Conservation (phyloP, 148 eudicot species). For the Silene latifolia region DNA sequence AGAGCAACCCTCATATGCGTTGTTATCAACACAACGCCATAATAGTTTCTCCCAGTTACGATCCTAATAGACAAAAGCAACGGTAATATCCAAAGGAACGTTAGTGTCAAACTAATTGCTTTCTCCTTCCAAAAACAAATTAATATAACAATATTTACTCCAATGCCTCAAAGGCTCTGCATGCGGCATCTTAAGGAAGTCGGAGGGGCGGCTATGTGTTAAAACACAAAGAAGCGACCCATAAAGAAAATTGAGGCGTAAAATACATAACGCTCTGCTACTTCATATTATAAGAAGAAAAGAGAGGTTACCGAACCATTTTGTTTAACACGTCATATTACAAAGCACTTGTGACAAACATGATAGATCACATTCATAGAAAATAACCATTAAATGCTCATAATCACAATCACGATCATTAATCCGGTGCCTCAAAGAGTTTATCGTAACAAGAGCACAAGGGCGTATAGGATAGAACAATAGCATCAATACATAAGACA, state of each 20-base stretch:
- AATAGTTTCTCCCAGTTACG: conserved; percentile 64
- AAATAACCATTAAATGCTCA: background rate
- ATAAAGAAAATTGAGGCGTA: background rate
- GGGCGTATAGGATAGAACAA: background rate
- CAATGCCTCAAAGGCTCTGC: background rate
- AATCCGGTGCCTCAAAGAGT: background rate
- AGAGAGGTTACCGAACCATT: background rate
- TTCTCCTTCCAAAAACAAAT: background rate
- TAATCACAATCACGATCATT: background rate
- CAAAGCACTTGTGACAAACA: background rate
- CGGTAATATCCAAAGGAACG: background rate
- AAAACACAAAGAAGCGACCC: background rate
- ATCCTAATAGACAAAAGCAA: conserved; percentile 53
- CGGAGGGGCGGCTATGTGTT: background rate
- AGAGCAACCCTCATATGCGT: conserved; percentile 74
- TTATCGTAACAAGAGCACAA: background rate
- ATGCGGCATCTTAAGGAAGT: background rate
- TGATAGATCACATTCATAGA: background rate
- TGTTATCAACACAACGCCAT: conserved; percentile 73
- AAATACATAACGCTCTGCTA: background rate
- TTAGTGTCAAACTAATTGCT: background rate
- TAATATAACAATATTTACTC: conserved; percentile 2
- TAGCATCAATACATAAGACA: background rate
- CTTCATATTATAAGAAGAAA: background rate
- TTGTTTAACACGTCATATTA: background rate